phyloP scores from a whole-genome alignment of 257 asterid species.

The Coffea canephora region DNA sequence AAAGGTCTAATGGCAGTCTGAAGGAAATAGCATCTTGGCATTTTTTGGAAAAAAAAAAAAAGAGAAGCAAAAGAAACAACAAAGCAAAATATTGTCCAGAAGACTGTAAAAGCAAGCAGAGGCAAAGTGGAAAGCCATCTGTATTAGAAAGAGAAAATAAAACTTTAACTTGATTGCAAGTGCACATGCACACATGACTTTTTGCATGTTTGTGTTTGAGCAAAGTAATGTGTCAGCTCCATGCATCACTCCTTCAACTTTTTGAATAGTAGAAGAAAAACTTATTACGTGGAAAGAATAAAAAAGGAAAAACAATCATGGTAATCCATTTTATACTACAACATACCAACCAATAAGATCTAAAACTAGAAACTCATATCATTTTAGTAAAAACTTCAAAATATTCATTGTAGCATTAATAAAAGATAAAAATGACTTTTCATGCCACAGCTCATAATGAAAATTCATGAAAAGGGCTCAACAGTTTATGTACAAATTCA shows the following conservation, averaged over 20 bases:
- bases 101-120: background rate
- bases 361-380: background rate
- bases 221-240: background rate
- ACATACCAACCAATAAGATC: background rate
- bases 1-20: conserved; percentile 12
- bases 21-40: background rate
- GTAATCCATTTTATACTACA: background rate
- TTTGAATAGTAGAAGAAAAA: too few relatives aligned
- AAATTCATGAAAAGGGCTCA: background rate
- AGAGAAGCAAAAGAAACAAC: background rate
- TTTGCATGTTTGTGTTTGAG: background rate
- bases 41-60: background rate
- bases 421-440: background rate
- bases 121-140: background rate
- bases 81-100: background rate
- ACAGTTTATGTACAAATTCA: too few relatives aligned
- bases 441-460: background rate
- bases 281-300: background rate
- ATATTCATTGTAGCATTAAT: background rate
- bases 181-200: background rate
- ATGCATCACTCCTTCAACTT: background rate
- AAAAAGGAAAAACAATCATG: background rate
- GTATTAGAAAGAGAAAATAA: background rate
- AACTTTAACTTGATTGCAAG: background rate
- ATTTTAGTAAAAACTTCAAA: background rate